These are phyloP conservation scores for Phlebopus sp. DNA, from an alignment of 1,284 basidiomycete species.

Conservation along the genomic window DNA sequence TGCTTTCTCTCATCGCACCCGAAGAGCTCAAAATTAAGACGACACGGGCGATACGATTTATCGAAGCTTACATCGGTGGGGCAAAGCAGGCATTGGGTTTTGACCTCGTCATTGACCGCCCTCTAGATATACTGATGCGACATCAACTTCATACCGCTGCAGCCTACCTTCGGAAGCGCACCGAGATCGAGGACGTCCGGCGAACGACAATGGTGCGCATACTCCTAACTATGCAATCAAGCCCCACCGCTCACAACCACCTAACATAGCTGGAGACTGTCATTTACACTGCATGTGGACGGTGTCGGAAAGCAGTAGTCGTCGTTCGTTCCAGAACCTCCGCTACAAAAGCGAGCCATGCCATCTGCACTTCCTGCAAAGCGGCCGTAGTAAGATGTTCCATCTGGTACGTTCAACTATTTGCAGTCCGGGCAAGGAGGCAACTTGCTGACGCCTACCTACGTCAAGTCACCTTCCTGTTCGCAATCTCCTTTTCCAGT, in stretches of 20 bases:
- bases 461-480: conserved; percentile 66
- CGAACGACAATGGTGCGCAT: conserved; percentile 49
- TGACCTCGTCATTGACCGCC: not conserved
- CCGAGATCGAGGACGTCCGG: conserved; percentile 46
- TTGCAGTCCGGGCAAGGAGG: not conserved
- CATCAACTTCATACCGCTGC: conserved; percentile 59
- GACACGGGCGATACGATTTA: conserved; percentile 47
- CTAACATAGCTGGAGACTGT: conserved; percentile 57
- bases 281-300: conserved; percentile 63
- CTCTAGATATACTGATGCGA: conserved; percentile 57
- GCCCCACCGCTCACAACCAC: conserved; percentile 1
- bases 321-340: conserved; percentile 28
- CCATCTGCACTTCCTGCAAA: conserved; percentile 57
- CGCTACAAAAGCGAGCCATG: conserved; percentile 38
- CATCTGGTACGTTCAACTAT: conserved; percentile 58
- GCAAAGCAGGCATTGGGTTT: conserved; percentile 1
- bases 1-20: conserved; percentile 58
- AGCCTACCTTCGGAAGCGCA: conserved; percentile 69
- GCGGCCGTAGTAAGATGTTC: conserved; percentile 51
- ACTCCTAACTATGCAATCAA: not conserved
- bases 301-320: conserved; percentile 58
- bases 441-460: conserved; percentile 5
- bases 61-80: conserved; percentile 70
- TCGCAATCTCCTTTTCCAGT: conserved; percentile 62
- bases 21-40: conserved; percentile 50